Base-by-base conservation (phyloP, 2,329 filamentous ascomycete genomes). In the Xylariaceae sp. region DNA sequence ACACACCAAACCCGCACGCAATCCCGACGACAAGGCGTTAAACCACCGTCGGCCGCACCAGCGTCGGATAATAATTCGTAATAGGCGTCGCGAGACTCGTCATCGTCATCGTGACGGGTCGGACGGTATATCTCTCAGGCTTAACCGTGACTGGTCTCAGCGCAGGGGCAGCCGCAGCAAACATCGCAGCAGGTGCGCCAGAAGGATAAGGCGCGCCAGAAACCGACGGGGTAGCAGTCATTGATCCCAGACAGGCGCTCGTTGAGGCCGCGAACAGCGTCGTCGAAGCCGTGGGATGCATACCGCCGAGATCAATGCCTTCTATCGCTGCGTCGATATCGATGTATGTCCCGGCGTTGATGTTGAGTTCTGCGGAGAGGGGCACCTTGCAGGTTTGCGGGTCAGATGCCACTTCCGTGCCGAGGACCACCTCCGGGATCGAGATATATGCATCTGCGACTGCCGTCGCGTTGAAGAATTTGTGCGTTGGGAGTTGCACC, bases 331-430 rank as follows among this genome's bases (percentile, higher is more conserved):
- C 67, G 50, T 67, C 68, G 55, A 71, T 55, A 56, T 71, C 68
- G 30, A 69, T 64, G 57, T 65, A 70, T 1, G 63, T 65, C 49
- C 68, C 68, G n/a, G 68, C 68, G 61, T 71, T 71, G 63, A 71
- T 68, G 66, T 71, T 66, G 17, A 71, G 57, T 45, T 68, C 67
- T 11, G 68, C 68, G 1, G 60, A 60, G 3, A 63, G 65, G 9
- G 65, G 63, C 13, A 69, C 18, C 4, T 35, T 54, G 60, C 65
- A 69, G 15, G 56, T 51, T 51, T 30, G 37, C 23, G 45, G 57
- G 17, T 57, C 62, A 50, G 51, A 57, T 8, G 59, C 63, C 51
- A 44, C 64, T 18, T 1, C 39, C 17, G 53, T 60, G 4, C 39
- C 66, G 53, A 54, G 56, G 35, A 60, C 62, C 2, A 71, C 57